These are phyloP conservation scores for Berkeleyomyces rouxiae DNA, from an alignment of 2,329 filamentous ascomycete genomes.

Conservation along the genomic window DNA sequence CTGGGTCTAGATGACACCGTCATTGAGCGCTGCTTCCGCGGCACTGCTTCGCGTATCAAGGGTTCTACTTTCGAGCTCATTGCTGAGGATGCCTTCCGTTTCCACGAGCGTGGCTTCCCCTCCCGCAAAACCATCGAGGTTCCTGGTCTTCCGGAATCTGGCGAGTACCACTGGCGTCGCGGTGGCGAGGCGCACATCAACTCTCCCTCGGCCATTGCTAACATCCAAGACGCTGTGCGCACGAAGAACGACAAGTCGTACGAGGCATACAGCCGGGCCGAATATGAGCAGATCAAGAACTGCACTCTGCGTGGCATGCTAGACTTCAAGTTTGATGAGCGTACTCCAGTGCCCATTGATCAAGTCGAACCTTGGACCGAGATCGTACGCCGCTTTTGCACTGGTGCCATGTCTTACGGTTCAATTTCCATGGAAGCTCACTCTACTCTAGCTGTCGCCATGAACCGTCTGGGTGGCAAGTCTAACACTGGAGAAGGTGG, in stretches of 20 bases:
- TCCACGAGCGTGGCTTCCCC: constrained; percentile 87
- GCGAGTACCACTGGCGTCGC: constrained; percentile 97
- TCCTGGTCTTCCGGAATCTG: constrained; percentile 73
- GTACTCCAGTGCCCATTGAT: constrained; percentile 73
- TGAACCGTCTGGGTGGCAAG: constrained; percentile 93
- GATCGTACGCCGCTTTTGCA: constrained; percentile 90
- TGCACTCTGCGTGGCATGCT: constrained; percentile 88
- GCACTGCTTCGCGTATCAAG: constrained; percentile 85
- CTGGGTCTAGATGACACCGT: constrained; percentile 84
- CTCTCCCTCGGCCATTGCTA: constrained; percentile 85
- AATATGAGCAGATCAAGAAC: constrained; percentile 92
- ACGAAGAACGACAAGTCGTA: constrained; percentile 98
- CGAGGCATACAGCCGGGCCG: constrained; percentile 82
- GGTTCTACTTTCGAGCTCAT: constrained; percentile 89
- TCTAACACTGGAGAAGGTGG: constrained; percentile 97
- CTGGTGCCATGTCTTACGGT: constrained; percentile 95
- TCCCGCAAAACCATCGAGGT: constrained; percentile 60
- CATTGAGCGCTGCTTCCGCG: constrained; percentile 86
- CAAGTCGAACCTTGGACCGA: constrained; percentile 98
- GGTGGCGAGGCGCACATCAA: constrained; percentile 92
- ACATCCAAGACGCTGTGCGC: constrained; percentile 89
- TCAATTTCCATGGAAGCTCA: constrained; percentile 98
- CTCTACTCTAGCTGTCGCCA: constrained; percentile 84
- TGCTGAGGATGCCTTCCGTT: constrained; percentile 82
- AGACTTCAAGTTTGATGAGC: constrained; percentile 89